Conservation (phyloP, 257 asterid genomes). For the Solanum chaucha region DNA sequence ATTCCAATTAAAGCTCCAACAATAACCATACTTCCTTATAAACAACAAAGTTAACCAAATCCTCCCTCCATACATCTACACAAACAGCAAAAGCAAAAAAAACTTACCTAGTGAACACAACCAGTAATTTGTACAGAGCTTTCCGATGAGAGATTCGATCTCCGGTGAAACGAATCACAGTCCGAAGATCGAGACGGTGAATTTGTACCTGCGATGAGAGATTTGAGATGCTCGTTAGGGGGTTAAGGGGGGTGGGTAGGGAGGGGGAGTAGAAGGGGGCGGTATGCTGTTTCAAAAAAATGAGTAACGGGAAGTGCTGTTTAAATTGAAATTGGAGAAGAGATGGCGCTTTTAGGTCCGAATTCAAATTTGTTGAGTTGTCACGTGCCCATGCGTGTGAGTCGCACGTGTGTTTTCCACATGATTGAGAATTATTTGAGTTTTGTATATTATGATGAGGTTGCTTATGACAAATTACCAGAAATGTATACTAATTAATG, state of each 20-base stretch:
- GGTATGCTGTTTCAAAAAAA: neutral
- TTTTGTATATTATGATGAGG: neutral
- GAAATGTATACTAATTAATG: neutral
- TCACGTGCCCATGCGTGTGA: slow-evolving; percentile 14
- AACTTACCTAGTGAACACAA: neutral
- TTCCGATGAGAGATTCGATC: neutral
- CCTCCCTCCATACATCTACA: neutral
- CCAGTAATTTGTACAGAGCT: neutral
- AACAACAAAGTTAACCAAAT: neutral
- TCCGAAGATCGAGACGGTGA: neutral
- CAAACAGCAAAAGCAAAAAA: neutral
- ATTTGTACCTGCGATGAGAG: neutral
- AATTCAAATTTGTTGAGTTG: slow-evolving; percentile 10
- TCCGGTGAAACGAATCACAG: neutral
- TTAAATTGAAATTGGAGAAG: slow-evolving; percentile 3
- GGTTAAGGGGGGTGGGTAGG: neutral
- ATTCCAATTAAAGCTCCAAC: neutral
- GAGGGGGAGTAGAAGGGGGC: neutral
- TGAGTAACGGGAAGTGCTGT: neutral
- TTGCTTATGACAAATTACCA: neutral
- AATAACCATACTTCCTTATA: neutral
- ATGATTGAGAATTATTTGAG: neutral
- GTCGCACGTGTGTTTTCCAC: neutral
- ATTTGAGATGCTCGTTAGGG: neutral
- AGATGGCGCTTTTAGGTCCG: slow-evolving; percentile 7